These are phyloP conservation scores for Casaregolazyma suthepensis DNA, from an alignment of 1,139 yeast species.

Conservation along the genomic window DNA sequence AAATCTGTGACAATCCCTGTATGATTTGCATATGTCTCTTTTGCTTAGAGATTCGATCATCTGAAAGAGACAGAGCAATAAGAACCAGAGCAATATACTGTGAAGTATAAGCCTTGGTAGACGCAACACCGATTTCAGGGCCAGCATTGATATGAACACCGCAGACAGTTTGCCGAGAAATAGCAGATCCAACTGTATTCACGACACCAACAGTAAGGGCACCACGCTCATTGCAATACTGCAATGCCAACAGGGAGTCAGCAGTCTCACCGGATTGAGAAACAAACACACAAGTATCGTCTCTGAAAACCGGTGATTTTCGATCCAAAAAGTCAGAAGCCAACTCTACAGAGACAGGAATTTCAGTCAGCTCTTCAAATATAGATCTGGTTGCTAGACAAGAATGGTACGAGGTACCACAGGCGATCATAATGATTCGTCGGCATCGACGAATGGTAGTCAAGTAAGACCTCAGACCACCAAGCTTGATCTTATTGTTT, in stretches of 20 bases:
- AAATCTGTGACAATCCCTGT: slow-evolving; percentile 76
- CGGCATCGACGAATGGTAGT: slow-evolving; percentile 91
- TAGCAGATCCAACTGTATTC: slow-evolving; percentile 88
- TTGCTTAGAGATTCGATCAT: slow-evolving; percentile 74
- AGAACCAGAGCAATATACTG: slow-evolving; percentile 95
- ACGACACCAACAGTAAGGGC: slow-evolving; percentile 97
- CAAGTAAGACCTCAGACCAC: slow-evolving; percentile 82
- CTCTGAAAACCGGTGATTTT: slow-evolving; percentile 92
- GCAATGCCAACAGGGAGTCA: slow-evolving; percentile 93
- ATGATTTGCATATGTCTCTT: slow-evolving; percentile 81
- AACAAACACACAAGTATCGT: slow-evolving; percentile 94
- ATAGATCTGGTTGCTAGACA: slow-evolving; percentile 95
- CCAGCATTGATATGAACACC: slow-evolving; percentile 99
- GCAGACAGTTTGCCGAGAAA: slow-evolving; percentile 94
- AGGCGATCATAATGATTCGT: slow-evolving; percentile 96
- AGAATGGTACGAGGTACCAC: slow-evolving; percentile 98
- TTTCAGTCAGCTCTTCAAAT: slow-evolving; percentile 93
- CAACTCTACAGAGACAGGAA: slow-evolving; percentile 92
- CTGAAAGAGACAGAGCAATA: slow-evolving; percentile 91
- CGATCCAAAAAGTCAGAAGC: slow-evolving; percentile 98
- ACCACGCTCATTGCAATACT: slow-evolving; percentile 94
- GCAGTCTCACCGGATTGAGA: slow-evolving; percentile 99
- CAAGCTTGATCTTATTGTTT: slow-evolving; percentile 67
- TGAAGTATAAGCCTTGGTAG: slow-evolving; percentile 98
- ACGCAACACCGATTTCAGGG: slow-evolving; percentile 98